Evolutionary conservation across 108 stramenopile species (phyloP).

Genomic region (Discostella stelligeroides): DNA sequence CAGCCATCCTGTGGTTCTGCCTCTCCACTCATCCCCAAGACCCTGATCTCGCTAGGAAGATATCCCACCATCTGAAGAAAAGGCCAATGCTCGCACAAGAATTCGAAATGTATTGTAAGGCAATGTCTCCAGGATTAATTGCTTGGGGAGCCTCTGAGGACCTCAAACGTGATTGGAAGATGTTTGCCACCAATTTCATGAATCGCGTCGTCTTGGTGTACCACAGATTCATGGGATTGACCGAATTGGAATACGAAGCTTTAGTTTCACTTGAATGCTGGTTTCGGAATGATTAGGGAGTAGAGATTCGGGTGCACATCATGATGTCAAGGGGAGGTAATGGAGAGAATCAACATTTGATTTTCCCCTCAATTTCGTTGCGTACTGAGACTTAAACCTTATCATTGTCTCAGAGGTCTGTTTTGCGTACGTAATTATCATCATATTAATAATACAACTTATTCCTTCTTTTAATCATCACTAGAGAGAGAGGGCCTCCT

Average conservation of each 20-base stretch:
- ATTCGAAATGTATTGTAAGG: conserved; percentile 34
- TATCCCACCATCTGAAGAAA: conserved; percentile 21
- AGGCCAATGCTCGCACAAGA: conserved; percentile 31
- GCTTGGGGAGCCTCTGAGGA: conserved; percentile 20
- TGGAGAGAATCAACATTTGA: conserved; percentile 15
- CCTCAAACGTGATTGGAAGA: conserved; percentile 28
- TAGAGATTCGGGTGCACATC: not conserved
- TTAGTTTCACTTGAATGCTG: conserved; percentile 2
- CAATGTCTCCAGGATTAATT: conserved; percentile 18
- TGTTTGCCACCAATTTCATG: conserved; percentile 25
- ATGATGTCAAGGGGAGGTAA: too few species aligned
- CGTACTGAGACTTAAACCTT: not conserved
- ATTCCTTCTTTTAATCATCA: not conserved
- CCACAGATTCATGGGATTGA: not conserved
- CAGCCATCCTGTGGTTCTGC: conserved; percentile 39
- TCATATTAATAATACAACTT: conserved; percentile 3
- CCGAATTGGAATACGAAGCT: not conserved
- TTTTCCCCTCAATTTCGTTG: not conserved
- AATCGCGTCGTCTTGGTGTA: not conserved
- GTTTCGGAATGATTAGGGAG: conserved; percentile 1
- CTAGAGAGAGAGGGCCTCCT: not conserved
- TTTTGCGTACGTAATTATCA: not conserved
- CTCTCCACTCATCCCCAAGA: conserved; percentile 40
- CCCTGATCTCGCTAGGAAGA: conserved; percentile 26
- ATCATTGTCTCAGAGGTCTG: not conserved